These are phyloP conservation scores for Aspergillus novoparasiticus DNA, from an alignment of 2,329 filamentous ascomycete genomes.

Conservation along the genomic window DNA sequence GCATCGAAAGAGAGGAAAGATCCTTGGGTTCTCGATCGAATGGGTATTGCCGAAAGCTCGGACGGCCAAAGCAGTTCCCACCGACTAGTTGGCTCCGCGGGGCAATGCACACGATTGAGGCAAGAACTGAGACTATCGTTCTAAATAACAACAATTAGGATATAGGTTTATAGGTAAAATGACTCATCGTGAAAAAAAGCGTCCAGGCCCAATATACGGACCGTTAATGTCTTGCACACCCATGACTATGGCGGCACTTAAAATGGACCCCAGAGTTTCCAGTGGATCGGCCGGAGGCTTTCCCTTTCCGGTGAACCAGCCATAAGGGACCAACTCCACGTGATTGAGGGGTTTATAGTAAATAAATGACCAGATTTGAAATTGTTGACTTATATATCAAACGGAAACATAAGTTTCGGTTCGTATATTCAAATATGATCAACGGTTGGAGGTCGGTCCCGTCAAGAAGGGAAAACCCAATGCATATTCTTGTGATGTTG, in stretches of 20 bases:
- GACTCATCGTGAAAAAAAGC: not conserved
- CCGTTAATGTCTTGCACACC: not conserved
- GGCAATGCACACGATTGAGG: constrained; percentile 8
- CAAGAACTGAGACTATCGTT: not conserved
- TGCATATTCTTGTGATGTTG: not conserved
- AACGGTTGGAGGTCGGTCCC: not conserved
- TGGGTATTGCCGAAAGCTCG: constrained; percentile 10
- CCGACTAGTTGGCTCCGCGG: constrained; percentile 13
- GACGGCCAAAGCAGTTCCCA: constrained; percentile 15
- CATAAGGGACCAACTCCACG: not conserved
- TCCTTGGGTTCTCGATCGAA: constrained; percentile 3
- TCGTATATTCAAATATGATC: not conserved
- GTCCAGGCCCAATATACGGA: not conserved
- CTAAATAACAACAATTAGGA: not conserved
- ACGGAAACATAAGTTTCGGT: not conserved
- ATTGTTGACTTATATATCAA: not conserved
- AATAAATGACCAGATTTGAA: not conserved
- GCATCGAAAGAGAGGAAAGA: constrained; percentile 28
- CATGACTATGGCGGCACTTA: not conserved
- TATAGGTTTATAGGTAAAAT: not conserved
- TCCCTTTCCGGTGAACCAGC: constrained; percentile 12
- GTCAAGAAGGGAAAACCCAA: not conserved
- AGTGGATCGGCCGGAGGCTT: constrained; percentile 16
- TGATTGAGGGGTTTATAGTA: not conserved
- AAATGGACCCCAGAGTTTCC: constrained; percentile 11